Evolutionary conservation across 805 yeast species (phyloP), one percentile per base, ranked within the genome.

Genomic region (Spencermartinsiella europaea): DNA sequence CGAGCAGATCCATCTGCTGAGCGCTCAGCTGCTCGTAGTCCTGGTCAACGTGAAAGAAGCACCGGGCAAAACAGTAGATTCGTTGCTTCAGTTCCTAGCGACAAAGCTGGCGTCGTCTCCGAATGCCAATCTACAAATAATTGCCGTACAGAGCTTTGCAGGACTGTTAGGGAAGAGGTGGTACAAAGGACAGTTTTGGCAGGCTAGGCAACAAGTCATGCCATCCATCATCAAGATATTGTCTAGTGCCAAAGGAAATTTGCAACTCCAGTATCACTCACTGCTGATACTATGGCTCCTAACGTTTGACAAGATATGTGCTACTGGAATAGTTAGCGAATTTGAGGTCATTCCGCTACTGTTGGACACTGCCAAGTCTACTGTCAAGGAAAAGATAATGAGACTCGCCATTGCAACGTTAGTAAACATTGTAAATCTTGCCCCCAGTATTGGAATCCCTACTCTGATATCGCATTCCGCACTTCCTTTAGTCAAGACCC

Each of bases 321-420:
- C 81, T 48, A 55, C 56, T 51, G 74, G 65, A 51, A 71, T 75
- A 56, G 76, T 72, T 49, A 68, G 67, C 58, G 74, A 68, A 54
- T 86, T 69, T 67, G 77, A 69, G 51, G 67, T 76, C 60, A 75
- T 76, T 46, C 75, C 68, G 72, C 52, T 59, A 59, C 45, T 65
- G 57, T 51, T 69, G 64, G 59, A 65, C 77, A 72, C 86, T 40
- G 79, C 89, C 22, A 85, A 84, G 61, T 79, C 80, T 48, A 86
- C 96, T 1, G 85, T 91, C 55, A 93, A 93, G 71, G 95, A 90
- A 68, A 93, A 93, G 70, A 80, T 93, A 46, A 85, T 88, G 27
- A 76, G 99, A 62, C 72, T 93, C 38, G 75, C 93, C n/a, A 73
- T 89, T 21, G 81, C 95, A 1, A 79, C 84, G 35, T 70, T 90